Percentiles rank a stretch among this genome's conserved stretches.
Conservation (phyloP, 2,329 filamentous ascomycete genomes). For the Aspergillus fumigatiaffinis region DNA sequence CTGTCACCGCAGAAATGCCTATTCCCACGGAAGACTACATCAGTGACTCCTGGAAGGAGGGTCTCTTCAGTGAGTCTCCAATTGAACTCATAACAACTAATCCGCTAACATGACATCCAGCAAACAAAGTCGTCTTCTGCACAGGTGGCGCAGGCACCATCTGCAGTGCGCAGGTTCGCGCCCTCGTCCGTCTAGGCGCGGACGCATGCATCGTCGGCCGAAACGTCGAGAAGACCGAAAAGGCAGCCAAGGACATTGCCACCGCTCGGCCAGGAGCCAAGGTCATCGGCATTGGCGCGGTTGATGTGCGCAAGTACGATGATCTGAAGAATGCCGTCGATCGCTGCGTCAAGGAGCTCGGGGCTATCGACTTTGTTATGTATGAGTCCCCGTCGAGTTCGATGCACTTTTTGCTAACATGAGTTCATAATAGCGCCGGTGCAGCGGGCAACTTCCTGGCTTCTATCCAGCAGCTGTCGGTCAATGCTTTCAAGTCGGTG, state of each 20-base stretch:
- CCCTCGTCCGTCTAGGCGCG: constrained; percentile 84
- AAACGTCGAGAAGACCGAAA: constrained; percentile 81
- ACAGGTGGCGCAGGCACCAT: constrained; percentile 93
- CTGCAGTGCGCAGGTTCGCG: constrained; percentile 88
- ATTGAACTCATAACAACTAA: background rate
- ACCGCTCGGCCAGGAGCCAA: constrained; percentile 72
- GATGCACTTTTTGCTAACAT: constrained; percentile 9
- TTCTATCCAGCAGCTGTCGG: constrained; percentile 72
- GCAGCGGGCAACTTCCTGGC: constrained; percentile 95
- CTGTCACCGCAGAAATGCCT: constrained; percentile 50
- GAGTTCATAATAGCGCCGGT: constrained; percentile 61
- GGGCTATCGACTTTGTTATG: constrained; percentile 90
- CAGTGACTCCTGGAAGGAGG: constrained; percentile 80
- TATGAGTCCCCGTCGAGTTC: constrained; percentile 32
- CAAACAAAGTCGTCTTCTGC: constrained; percentile 86
- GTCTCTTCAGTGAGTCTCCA: constrained; percentile 67
- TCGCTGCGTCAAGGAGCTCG: constrained; percentile 75
- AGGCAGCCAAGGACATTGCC: constrained; percentile 75
- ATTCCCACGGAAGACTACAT: constrained; percentile 70
- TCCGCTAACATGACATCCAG: constrained; percentile 42
- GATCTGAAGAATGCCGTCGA: constrained; percentile 71
- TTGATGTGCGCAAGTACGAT: constrained; percentile 69
- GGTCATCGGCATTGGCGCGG: constrained; percentile 76
- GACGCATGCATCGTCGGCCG: constrained; percentile 93
- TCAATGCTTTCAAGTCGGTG: constrained; percentile 91